Evolutionary conservation across 176 grass and related monocot genomes (phyloP).

Genomic region (Poa annua): DNA sequence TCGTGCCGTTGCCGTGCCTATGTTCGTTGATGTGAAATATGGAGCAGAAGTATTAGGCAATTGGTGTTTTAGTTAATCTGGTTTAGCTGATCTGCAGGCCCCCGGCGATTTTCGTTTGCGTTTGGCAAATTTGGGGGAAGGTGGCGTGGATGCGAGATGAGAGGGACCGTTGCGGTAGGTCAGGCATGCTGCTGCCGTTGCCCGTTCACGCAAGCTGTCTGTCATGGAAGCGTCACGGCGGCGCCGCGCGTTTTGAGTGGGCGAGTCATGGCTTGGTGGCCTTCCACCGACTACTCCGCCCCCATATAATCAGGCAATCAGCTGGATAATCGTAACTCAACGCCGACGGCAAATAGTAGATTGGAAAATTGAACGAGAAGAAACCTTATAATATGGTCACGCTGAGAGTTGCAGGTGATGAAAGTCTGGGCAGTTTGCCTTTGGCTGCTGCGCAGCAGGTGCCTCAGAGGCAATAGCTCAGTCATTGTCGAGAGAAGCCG

Average conservation of each 20-base stretch:
- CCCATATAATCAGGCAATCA: not conserved
- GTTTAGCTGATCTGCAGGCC: not conserved
- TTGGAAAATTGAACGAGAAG: not conserved
- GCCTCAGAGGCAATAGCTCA: no score
- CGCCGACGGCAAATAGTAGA: not conserved
- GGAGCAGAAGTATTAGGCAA: not conserved
- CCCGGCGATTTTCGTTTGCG: not conserved
- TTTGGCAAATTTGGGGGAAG: constrained; percentile 7
- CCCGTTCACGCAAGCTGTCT: constrained; percentile 1
- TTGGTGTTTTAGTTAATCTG: not conserved
- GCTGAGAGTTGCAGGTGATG: no score
- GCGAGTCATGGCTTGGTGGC: constrained; percentile 23
- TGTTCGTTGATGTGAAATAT: not conserved
- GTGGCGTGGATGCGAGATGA: constrained; percentile 13
- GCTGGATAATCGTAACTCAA: not conserved
- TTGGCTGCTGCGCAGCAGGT: no score
- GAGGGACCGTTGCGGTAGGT: constrained; percentile 40
- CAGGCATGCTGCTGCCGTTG: constrained; percentile 35
- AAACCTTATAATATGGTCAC: not conserved
- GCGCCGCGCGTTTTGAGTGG: not conserved
- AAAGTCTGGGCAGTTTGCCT: no score
- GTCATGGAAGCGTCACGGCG: not conserved
- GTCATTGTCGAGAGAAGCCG: no score
- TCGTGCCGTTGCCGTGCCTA: not conserved
- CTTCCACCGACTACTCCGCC: not conserved